Evolutionary conservation across 768 basidiomycete species (phyloP).

Genomic region (Amanita exitialis): DNA sequence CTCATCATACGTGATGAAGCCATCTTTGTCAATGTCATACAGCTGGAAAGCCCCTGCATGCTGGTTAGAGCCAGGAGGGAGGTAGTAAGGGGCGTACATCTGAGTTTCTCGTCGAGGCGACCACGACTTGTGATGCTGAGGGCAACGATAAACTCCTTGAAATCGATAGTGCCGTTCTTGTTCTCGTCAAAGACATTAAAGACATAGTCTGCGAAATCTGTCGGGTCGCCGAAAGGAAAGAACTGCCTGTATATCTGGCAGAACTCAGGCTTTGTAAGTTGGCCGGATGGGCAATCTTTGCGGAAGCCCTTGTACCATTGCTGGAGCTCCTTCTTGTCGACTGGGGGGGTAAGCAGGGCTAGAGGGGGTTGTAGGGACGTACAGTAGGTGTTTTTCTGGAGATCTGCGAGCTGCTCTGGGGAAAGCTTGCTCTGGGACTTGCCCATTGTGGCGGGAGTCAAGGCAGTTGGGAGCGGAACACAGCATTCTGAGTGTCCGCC

Average conservation of each 20-base stretch:
- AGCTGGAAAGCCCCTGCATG: slow-evolving; percentile 95
- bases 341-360: slow-evolving; percentile 27
- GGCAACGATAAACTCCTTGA: slow-evolving; percentile 98
- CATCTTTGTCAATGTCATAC: slow-evolving; percentile 98
- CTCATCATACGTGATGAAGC: slow-evolving; percentile 95
- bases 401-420: slow-evolving; percentile 85
- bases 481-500: slow-evolving; percentile 13
- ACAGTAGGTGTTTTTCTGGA: slow-evolving; percentile 99
- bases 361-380: slow-evolving; percentile 16
- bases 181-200: slow-evolving; percentile 97
- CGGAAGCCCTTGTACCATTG: slow-evolving; percentile 99
- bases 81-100: slow-evolving; percentile 52
- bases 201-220: slow-evolving; percentile 94
- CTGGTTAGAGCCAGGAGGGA: slow-evolving; percentile 10
- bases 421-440: slow-evolving; percentile 95
- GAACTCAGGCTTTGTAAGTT: slow-evolving; percentile 93
- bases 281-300: slow-evolving; percentile 96
- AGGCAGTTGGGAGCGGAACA: slow-evolving; percentile 7
- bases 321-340: slow-evolving; percentile 95
- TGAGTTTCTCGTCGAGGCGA: slow-evolving; percentile 92
- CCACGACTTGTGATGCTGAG: slow-evolving; percentile 93
- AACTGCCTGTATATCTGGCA: slow-evolving; percentile 98
- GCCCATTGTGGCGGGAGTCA: slow-evolving; percentile 54
- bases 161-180: slow-evolving; percentile 96
- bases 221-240: slow-evolving; percentile 99